These are phyloP conservation scores for Desmodesmus armatus DNA, from an alignment of 139 green algal species.

Conservation along the genomic window DNA sequence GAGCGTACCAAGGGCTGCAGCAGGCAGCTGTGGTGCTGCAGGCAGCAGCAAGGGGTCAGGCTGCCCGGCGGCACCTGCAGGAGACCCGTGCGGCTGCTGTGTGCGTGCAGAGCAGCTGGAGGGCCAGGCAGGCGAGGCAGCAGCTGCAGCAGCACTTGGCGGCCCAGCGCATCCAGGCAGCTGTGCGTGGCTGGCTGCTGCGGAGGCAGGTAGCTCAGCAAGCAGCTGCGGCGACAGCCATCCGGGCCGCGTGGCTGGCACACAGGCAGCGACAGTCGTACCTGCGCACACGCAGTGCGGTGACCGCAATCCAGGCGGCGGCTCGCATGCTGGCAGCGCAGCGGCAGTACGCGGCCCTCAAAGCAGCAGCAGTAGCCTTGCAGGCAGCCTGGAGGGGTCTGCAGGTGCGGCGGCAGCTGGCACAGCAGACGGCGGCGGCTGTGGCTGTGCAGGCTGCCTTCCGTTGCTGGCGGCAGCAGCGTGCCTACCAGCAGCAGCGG, in stretches of 20 bases:
- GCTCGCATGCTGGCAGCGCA: not conserved
- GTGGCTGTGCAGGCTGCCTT: not conserved
- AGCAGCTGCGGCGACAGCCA: not conserved
- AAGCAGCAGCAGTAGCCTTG: not conserved
- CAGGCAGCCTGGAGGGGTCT: slow-evolving; percentile 2
- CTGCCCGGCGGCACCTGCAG: not conserved
- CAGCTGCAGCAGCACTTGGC: slow-evolving; percentile 25
- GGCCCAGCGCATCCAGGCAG: slow-evolving; percentile 19
- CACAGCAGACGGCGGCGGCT: not conserved
- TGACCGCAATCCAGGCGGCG: not conserved
- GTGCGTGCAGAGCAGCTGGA: slow-evolving; percentile 17
- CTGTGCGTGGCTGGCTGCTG: not conserved
- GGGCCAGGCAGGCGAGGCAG: slow-evolving; percentile 18
- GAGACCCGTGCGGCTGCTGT: not conserved
- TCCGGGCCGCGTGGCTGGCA: not conserved
- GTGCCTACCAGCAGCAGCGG: slow-evolving; percentile 6
- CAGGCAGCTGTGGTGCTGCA: slow-evolving; percentile 14
- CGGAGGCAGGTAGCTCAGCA: not conserved
- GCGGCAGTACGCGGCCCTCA: not conserved
- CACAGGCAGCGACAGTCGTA: not conserved
- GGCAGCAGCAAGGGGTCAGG: not conserved
- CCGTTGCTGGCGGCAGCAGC: slow-evolving; percentile 32
- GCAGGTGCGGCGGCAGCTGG: not conserved
- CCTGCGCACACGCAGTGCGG: not conserved
- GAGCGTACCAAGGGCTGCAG: not conserved